Conservation (phyloP, 139 green algal genomes). For the Eudorina sp. region DNA sequence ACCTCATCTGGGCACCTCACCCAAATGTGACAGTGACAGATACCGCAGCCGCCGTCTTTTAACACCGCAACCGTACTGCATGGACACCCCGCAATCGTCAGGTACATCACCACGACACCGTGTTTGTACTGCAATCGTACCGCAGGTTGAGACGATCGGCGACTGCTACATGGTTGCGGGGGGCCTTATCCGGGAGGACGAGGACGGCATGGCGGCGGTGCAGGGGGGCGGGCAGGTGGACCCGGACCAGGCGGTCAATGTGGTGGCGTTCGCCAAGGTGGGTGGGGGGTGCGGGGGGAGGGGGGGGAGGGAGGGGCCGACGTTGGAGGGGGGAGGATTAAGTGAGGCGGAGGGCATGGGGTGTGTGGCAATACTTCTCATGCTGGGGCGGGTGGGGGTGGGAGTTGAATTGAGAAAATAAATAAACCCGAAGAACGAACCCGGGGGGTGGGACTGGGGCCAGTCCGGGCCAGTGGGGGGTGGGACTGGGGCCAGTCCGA, state of each 20-base stretch:
- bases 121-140: not conserved
- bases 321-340: too few relatives aligned
- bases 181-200: slow-evolving; percentile 19
- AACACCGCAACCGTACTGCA: too few relatives aligned
- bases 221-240: not conserved
- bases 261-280: slow-evolving; percentile 29
- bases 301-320: too few relatives aligned
- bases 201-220: slow-evolving; percentile 40
- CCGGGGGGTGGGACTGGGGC: not conserved
- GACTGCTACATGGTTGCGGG: slow-evolving; percentile 48
- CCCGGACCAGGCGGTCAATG: not conserved
- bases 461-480: not conserved
- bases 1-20: too few relatives aligned
- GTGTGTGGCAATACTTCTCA: not conserved
- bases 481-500: too few relatives aligned
- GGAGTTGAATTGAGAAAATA: not conserved
- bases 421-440: not conserved
- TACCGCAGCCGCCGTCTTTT: too few relatives aligned
- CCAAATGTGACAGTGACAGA: too few relatives aligned
- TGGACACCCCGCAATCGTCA: too few relatives aligned
- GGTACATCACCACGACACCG: too few relatives aligned
- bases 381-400: not conserved
- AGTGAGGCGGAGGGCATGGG: too few relatives aligned
- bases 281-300: too few relatives aligned
- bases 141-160: slow-evolving; percentile 44